Evolutionary conservation across 352 stramenopile genomes (phyloP).

Genomic region (Phytophthora pistaciae): DNA sequence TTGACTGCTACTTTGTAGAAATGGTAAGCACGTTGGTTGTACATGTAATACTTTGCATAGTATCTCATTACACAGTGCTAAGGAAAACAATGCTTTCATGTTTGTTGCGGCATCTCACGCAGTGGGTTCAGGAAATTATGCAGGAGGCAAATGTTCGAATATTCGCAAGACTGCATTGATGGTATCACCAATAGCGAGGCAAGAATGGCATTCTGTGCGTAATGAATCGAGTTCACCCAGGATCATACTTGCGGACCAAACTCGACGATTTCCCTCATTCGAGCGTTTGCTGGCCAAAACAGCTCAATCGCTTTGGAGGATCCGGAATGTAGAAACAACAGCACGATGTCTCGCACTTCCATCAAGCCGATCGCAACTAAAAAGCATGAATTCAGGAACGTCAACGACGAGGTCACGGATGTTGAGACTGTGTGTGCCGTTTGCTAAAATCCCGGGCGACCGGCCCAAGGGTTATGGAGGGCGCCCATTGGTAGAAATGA

Average conservation of each 20-base stretch:
- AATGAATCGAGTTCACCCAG: constrained; percentile 47
- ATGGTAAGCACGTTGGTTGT: constrained; percentile 40
- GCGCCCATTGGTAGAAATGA: not conserved
- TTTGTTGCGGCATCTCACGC: not conserved
- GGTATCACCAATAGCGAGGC: constrained; percentile 38
- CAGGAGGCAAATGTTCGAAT: constrained; percentile 32
- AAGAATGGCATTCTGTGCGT: constrained; percentile 32
- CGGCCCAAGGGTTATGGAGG: too few relatives aligned
- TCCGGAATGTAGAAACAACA: constrained; percentile 17
- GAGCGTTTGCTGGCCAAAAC: constrained; percentile 26
- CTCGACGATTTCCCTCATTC: constrained; percentile 26
- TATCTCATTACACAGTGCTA: not conserved
- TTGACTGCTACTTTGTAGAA: constrained; percentile 49
- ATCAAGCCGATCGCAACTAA: constrained; percentile 31
- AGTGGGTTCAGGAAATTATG: constrained; percentile 34
- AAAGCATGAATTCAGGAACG: constrained; percentile 52
- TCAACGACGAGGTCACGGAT: constrained; percentile 52
- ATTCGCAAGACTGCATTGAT: constrained; percentile 39
- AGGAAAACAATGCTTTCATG: not conserved
- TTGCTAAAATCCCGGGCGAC: too few relatives aligned
- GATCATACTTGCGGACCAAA: constrained; percentile 20
- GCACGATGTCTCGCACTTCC: constrained; percentile 6
- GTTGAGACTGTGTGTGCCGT: too few relatives aligned
- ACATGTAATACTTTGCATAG: too few relatives aligned
- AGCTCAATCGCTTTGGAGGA: constrained; percentile 4